Base-by-base conservation (phyloP, 1,284 basidiomycete genomes). In the Naganishia cerealis region DNA sequence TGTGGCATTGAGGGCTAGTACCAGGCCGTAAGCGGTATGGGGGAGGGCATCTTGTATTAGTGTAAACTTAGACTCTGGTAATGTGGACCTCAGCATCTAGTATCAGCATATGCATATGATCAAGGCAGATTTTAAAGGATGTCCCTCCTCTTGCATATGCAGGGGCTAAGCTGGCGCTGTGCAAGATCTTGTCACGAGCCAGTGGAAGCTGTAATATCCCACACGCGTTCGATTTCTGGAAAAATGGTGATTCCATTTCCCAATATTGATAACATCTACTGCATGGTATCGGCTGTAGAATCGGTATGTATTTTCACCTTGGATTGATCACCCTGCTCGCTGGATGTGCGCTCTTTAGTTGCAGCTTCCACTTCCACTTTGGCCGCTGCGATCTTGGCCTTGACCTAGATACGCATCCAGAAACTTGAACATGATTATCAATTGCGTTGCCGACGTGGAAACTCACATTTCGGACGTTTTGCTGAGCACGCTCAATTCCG, bases 401-500 rank as follows among this genome's bases (percentile, higher is more conserved):
- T 75, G 43, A 81, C 74, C 63, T 66, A 33, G 2, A 57, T 2
- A 21, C 12, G 7, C 18, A 13, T 16, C 13, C 0, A 26, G 16
- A 38, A 6, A 29, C 33, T 39, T 39, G 6, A 38, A n/a, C 36
- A 48, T 21, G 21, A 50, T 24, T 18, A 46, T 50, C n/a, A 24
- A 24, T 50, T 24, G n/a, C 43, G 18, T 18, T 9, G 15, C n/a
- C 46, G 21, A 24, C n/a, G 18, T 9, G 13, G 8, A 24, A 24
- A 65, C 69, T 61, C 39, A 70, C 69, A 67, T 77, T 81, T 58
- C 79, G 70, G 38, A 80, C 74, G 69, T 81, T 81, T 67, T 79
- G 75, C 9, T 74, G 73, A 0, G 80, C 80, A 50, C 80, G 73
- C 50, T 80, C 78, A 40, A 81, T 75, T 53, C 80, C 80, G 16